Base-by-base conservation (phyloP, 129 eudicot species). In the Sambucus nigra region DNA sequence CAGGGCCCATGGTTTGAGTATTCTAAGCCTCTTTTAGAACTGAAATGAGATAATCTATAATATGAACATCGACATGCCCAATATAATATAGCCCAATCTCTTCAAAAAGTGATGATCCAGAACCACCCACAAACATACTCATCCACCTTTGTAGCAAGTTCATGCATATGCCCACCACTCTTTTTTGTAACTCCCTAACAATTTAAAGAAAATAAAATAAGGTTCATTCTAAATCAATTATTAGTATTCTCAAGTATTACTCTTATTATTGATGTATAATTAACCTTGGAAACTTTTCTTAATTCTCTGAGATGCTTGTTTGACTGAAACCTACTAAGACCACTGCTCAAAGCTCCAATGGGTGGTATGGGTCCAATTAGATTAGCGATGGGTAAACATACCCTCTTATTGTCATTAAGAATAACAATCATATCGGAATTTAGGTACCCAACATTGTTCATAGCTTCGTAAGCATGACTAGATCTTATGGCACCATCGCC, bases 131-230 rank as follows among this genome's bases (percentile, higher is more conserved):
- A 94, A 40, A 95, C 95, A 65, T 85, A 91, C 53, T 85, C 98
- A 38, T 91, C 98, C 45, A 91, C 94, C 52, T 91, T 91, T 7
- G 95, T 81, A 8, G 98, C 98, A 35, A 91, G 28, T 69, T 91
- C 86, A 41, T 91, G 93, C 98, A 91, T 86, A 31, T 86, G 86
- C 16, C 98, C 98, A n/a, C 98, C 98, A 23, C 82, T 85, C 57
- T 85, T 88, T 74, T 91, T 82, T 1, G 98, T 82, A 68, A 91
- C 94, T 60, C 94, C 98, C 94, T 84, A 67, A 55, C 12, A 50
- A 57, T 33, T 39, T 19, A 52, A 38, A 51, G 26, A 15, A 8
- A 51, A 32, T 3, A 27, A 25, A 55, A 24, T 6, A 16, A 26
- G 40, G 26, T 40, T 57, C 42, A 26, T n/a, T 22, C 6, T 70